These are phyloP conservation scores for Przewalskia tangutica DNA, from an alignment of 257 asterid species.

Conservation along the genomic window DNA sequence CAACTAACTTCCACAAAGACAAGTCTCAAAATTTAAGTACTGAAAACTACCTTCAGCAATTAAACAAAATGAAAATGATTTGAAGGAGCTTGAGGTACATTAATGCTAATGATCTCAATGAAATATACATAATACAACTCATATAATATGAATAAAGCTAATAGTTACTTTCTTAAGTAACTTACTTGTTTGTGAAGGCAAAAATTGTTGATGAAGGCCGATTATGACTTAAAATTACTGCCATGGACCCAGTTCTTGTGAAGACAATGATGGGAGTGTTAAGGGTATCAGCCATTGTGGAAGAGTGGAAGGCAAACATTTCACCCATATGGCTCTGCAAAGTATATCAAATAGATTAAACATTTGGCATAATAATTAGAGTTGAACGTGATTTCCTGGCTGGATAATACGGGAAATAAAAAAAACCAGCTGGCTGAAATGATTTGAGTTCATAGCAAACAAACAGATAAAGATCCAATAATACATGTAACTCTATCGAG, in stretches of 20 bases:
- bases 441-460: not conserved
- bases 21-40: not conserved
- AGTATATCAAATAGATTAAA: not conserved
- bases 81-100: not conserved
- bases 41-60: not conserved
- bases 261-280: conserved; percentile 82
- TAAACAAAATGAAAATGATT: not conserved
- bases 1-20: not conserved
- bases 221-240: conserved; percentile 68
- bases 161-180: not conserved
- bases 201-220: conserved; percentile 73
- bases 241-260: conserved; percentile 98
- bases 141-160: not conserved
- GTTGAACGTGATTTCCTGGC: not conserved
- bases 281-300: conserved; percentile 87
- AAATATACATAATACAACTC: not conserved
- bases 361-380: not conserved
- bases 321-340: conserved; percentile 85
- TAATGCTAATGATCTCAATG: not conserved
- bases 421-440: not conserved
- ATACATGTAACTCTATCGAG: not conserved
- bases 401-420: not conserved
- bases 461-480: not conserved
- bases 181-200: conserved; percentile 91
- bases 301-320: conserved; percentile 84